Conservation (phyloP, 352 stramenopile genomes). For the Pythium utonaiense region DNA sequence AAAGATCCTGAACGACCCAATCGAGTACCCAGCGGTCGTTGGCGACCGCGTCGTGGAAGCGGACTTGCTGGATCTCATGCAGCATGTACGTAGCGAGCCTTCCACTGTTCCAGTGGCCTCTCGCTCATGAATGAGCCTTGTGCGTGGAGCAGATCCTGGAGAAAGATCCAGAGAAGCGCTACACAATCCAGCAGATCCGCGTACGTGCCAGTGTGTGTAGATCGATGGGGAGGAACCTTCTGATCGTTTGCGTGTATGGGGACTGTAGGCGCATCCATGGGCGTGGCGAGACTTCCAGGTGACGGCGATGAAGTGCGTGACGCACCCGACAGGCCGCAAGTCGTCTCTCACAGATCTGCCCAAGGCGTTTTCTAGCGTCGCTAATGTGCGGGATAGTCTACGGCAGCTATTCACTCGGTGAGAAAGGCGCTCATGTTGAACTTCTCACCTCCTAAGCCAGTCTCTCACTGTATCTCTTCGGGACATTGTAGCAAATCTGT, state of each 20-base stretch:
- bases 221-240: no score
- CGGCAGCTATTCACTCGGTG: slow-evolving; percentile 51
- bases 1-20: slow-evolving; percentile 84
- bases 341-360: slow-evolving; percentile 35
- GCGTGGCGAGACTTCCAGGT: slow-evolving; percentile 73
- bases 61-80: slow-evolving; percentile 58
- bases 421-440: not conserved
- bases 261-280: slow-evolving; percentile 52
- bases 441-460: no score
- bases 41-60: slow-evolving; percentile 50
- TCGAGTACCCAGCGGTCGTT: slow-evolving; percentile 41
- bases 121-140: no score
- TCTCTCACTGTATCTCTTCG: not conserved
- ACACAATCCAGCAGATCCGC: slow-evolving; percentile 65
- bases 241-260: not conserved
- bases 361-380: slow-evolving; percentile 39
- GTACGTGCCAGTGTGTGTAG: no score
- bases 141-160: slow-evolving; percentile 84
- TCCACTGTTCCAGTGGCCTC: not conserved
- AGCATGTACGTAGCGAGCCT: slow-evolving; percentile 37
- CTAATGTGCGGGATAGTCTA: slow-evolving; percentile 56
- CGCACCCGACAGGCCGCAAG: slow-evolving; percentile 38
- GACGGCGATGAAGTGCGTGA: slow-evolving; percentile 67
- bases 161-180: slow-evolving; percentile 61
- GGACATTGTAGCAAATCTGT: slow-evolving; percentile 27